Evolutionary conservation across 169 alveolate species (phyloP).

Genomic region (Fabrea salina): DNA sequence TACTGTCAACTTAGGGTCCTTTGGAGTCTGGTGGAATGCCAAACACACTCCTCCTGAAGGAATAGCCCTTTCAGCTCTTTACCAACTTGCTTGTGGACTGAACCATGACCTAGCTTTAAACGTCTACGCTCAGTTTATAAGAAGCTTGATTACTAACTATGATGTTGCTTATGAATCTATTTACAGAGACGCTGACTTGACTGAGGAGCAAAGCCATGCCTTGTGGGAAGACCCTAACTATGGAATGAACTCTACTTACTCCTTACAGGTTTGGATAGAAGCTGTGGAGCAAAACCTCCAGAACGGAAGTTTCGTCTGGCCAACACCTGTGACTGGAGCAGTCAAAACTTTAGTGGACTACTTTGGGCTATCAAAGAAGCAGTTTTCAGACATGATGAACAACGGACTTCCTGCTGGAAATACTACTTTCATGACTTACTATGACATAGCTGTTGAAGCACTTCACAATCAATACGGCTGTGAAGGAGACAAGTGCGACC

Average conservation of each 20-base stretch:
- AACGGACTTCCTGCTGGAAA: no score
- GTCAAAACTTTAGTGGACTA: not conserved
- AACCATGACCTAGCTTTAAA: not conserved
- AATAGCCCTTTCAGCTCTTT: conserved; percentile 16
- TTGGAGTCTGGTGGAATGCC: conserved; percentile 22
- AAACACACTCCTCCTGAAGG: conserved; percentile 6
- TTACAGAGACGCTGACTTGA: conserved; percentile 4
- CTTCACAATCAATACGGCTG: not conserved
- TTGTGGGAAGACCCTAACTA: conserved; percentile 21
- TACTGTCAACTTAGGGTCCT: conserved; percentile 12
- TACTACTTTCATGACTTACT: not conserved
- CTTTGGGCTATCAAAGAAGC: conserved; percentile 10
- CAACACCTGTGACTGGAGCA: not conserved
- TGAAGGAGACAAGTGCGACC: not conserved
- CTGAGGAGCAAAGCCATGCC: not conserved
- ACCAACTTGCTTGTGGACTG: not conserved
- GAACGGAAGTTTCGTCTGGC: not conserved
- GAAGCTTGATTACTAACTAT: not conserved
- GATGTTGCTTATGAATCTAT: not conserved
- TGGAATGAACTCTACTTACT: not conserved
- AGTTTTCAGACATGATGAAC: no score
- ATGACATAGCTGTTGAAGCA: not conserved
- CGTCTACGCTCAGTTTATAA: not conserved
- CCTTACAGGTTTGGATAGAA: conserved; percentile 5
- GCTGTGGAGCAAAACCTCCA: conserved; percentile 9